phyloP scores from a whole-genome alignment of 192 early-diverging fungal genomes.

The Entomortierella parvispora region DNA sequence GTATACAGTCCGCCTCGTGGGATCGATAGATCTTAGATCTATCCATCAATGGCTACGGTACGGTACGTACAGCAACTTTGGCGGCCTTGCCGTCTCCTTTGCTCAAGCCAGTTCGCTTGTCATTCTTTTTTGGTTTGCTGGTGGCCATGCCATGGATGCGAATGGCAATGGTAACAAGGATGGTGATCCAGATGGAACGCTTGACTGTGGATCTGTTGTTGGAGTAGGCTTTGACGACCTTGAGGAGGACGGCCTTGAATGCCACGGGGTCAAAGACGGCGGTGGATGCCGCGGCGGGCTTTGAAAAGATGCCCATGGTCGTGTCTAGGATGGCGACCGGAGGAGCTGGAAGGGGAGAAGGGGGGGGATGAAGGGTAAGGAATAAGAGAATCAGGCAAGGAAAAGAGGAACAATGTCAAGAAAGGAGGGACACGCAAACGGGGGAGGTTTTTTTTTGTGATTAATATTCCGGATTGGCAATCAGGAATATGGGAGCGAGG shows the following conservation, averaged over 20 bases:
- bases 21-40: too few species aligned
- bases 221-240: conserved; percentile 49
- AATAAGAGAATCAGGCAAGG: neutral
- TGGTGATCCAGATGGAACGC: conserved; percentile 50
- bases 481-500: too few species aligned
- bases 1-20: too few species aligned
- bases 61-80: conserved; percentile 49
- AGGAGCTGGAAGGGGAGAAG: conserved; percentile 1
- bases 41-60: too few species aligned
- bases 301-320: neutral
- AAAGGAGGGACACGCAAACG: neutral
- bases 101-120: conserved; percentile 38
- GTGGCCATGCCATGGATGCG: conserved; percentile 47
- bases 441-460: neutral
- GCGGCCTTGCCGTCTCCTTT: conserved; percentile 39
- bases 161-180: conserved; percentile 47
- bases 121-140: conserved; percentile 32
- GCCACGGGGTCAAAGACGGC: conserved; percentile 25
- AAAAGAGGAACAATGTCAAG: neutral
- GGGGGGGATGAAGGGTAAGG: neutral
- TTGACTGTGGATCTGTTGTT: conserved; percentile 50
- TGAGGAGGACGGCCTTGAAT: conserved; percentile 43
- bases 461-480: too few species aligned
- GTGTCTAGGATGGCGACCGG: neutral
- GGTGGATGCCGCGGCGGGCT: neutral